Percentiles rank a stretch among this genome's conserved stretches.
Evolutionary conservation across 345 rosid species (phyloP).

Genomic region (Isatis tinctoria): DNA sequence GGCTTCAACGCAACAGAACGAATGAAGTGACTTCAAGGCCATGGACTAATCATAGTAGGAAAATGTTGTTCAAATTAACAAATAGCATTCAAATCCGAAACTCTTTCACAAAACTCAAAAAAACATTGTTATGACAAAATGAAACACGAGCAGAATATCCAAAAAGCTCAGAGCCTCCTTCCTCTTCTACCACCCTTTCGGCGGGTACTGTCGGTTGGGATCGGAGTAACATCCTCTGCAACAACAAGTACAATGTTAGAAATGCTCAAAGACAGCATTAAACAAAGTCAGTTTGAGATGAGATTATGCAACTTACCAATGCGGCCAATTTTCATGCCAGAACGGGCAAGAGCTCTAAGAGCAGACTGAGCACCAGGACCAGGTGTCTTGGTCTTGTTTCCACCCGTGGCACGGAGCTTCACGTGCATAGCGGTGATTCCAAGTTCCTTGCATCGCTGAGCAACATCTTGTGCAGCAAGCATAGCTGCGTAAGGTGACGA

Average conservation of each 20-base stretch:
- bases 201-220: slow-evolving; percentile 91
- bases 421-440: slow-evolving; percentile 75
- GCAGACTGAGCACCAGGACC: slow-evolving; percentile 96
- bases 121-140: background rate
- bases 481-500: slow-evolving; percentile 83
- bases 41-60: background rate
- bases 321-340: slow-evolving; percentile 94
- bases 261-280: background rate
- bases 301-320: slow-evolving; percentile 41
- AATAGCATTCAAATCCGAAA: slow-evolving; percentile 1
- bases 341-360: slow-evolving; percentile 90
- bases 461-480: slow-evolving; percentile 85
- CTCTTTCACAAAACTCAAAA: slow-evolving; percentile 15
- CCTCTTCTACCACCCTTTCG: slow-evolving; percentile 94
- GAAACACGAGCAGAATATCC: slow-evolving; percentile 6
- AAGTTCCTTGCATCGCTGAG: slow-evolving; percentile 79
- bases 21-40: too few relatives aligned
- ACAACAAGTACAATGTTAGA: background rate
- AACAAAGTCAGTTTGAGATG: background rate
- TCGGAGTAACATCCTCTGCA: slow-evolving; percentile 94
- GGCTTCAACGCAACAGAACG: too few relatives aligned
- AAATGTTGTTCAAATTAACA: background rate
- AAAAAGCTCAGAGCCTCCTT: slow-evolving; percentile 58
- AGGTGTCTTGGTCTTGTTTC: slow-evolving; percentile 83
- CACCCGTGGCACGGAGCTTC: slow-evolving; percentile 81